Evolutionary conservation across 2,329 filamentous ascomycete species (phyloP), one percentile per base, ranked within the genome.

Genomic region (Colletotrichum abscissum): DNA sequence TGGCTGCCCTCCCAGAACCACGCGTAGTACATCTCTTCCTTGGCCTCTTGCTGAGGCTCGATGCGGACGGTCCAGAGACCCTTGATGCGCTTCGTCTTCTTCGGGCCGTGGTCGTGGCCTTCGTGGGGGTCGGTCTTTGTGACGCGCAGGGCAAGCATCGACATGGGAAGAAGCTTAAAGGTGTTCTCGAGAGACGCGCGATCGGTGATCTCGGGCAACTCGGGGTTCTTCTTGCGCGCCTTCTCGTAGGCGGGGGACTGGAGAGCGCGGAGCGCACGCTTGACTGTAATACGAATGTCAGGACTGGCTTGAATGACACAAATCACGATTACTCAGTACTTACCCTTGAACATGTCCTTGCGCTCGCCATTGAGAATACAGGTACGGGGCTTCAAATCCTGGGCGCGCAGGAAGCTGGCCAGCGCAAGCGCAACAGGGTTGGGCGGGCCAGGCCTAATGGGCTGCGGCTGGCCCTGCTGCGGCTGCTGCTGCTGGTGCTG

Each of bases 321-420:
- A 4, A 42, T 74, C 11, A 22, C 19, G 28, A 19, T 14, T 14
- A 24, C 8, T 7, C 5, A 3, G 58, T n/a, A 19, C 80, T 63
- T 87, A 96, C 95, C 95, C 88, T 93, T 93, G 84, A 99, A 98
- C 94, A 99, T 97, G 77, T 99, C 96, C 85, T 98, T 98, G 79
- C 97, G 91, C 88, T 98, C 95, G 79, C 97, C 97, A 77, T 98
- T 95, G 76, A 98, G 90, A 76, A 99, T 97, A 82, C 94, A 96
- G 22, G 95, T 98, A 75, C 97, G 89, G 22, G 90, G 89, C 89
- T 99, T 99, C 76, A 99, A 86, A 73, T 97, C 91, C 84, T 98
- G 95, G 72, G 89, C 84, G 77, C 92, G 92, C 73, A 99, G 86
- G 84, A 97, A 99, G 79, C 94, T 93, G 77, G 97, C 97, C 67